Percentiles rank a stretch among this genome's conserved stretches.
These are phyloP conservation scores for Cladosporium halotolerans DNA, from an alignment of 2,329 filamentous ascomycete species.

Conservation along the genomic window DNA sequence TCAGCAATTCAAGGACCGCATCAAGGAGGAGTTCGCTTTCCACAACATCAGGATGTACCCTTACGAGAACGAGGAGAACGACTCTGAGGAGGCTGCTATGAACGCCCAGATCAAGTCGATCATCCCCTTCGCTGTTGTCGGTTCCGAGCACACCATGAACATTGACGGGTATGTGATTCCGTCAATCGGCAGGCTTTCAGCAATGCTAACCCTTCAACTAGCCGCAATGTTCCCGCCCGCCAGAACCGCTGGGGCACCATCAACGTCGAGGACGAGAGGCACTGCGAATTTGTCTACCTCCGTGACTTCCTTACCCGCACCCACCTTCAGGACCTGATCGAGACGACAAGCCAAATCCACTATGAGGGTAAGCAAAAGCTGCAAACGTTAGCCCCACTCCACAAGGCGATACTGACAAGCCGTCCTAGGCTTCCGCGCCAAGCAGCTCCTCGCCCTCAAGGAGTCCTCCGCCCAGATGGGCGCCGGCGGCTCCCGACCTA, in stretches of 20 bases:
- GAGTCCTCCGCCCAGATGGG: slow-evolving; percentile 85
- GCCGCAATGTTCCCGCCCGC: slow-evolving; percentile 58
- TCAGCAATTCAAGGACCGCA: slow-evolving; percentile 89
- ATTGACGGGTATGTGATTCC: slow-evolving; percentile 60
- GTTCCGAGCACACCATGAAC: slow-evolving; percentile 96
- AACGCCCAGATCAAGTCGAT: slow-evolving; percentile 97
- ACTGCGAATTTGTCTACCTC: slow-evolving; percentile 98
- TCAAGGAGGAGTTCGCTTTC: slow-evolving; percentile 99
- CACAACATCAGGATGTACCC: slow-evolving; percentile 99
- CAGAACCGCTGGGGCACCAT: slow-evolving; percentile 99
- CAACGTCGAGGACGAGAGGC: slow-evolving; percentile 98
- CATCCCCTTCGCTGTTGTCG: slow-evolving; percentile 95
- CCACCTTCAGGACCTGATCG: slow-evolving; percentile 96
- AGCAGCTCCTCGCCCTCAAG: slow-evolving; percentile 96
- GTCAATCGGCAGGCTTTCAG: not conserved
- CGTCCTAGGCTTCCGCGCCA: slow-evolving; percentile 78
- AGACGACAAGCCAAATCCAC: slow-evolving; percentile 99
- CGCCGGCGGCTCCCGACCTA: slow-evolving; percentile 68
- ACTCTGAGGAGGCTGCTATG: slow-evolving; percentile 88
- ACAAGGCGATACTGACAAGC: slow-evolving; percentile 30
- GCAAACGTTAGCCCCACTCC: not conserved
- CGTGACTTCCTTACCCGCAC: slow-evolving; percentile 98
- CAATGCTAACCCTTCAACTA: not conserved
- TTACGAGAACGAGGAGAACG: slow-evolving; percentile 98
- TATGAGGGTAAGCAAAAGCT: slow-evolving; percentile 57